Conservation (phyloP, 805 yeast genomes). For the Ogataea paradorogensis region DNA sequence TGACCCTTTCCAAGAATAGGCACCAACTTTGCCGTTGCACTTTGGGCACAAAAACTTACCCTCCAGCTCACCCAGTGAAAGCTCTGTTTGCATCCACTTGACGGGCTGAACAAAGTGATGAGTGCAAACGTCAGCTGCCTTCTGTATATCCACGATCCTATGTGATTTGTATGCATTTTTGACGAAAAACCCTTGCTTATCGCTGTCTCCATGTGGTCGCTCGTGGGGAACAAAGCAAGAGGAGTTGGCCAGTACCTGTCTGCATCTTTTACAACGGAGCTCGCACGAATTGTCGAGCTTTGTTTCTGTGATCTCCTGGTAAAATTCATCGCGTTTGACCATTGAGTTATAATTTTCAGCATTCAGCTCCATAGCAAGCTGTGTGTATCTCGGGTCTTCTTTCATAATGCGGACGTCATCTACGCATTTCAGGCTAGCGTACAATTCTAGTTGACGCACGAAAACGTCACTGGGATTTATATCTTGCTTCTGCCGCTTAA, state of each 20-base stretch:
- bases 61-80: conserved; percentile 71
- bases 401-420: conserved; percentile 33
- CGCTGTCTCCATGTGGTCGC: conserved; percentile 56
- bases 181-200: conserved; percentile 63
- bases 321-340: conserved; percentile 17
- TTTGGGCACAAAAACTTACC: conserved; percentile 86
- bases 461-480: conserved; percentile 76
- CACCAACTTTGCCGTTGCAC: conserved; percentile 84
- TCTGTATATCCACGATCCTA: conserved; percentile 55
- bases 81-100: conserved; percentile 85
- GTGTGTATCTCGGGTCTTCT: conserved; percentile 36
- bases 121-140: conserved; percentile 64
- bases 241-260: conserved; percentile 64
- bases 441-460: conserved; percentile 65
- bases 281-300: conserved; percentile 7
- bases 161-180: conserved; percentile 61
- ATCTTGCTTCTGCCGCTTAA: conserved; percentile 57
- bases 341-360: conserved; percentile 19
- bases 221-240: conserved; percentile 61
- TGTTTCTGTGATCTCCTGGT: conserved; percentile 4
- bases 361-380: conserved; percentile 36
- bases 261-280: conserved; percentile 79
- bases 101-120: conserved; percentile 88
- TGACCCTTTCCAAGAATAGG: conserved; percentile 91
- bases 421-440: conserved; percentile 41